Evolutionary conservation across 257 asterid genomes (phyloP).

Genomic region (Przewalskia tangutica): DNA sequence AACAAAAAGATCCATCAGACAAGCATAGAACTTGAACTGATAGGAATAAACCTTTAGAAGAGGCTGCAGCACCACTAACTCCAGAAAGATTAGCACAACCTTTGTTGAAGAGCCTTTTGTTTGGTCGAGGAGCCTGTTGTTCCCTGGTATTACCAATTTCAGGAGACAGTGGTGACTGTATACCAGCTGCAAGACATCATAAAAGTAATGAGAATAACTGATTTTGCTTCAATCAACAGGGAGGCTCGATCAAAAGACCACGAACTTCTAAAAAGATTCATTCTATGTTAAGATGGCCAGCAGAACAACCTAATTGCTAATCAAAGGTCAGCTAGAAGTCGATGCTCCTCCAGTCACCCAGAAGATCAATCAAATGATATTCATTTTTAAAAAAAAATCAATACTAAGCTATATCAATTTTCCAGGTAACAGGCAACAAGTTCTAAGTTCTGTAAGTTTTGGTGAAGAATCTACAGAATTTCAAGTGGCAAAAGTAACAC

Average conservation of each 20-base stretch:
- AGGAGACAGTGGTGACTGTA: background rate
- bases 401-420: background rate
- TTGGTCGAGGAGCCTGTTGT: background rate
- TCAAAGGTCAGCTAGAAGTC: background rate
- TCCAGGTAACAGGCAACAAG: background rate
- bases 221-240: background rate
- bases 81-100: slow-evolving; percentile 28
- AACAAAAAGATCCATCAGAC: slow-evolving; percentile 4
- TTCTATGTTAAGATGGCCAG: background rate
- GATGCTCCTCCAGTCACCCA: background rate
- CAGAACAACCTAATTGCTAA: background rate
- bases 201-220: background rate
- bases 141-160: background rate
- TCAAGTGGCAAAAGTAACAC: background rate
- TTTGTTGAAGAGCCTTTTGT: slow-evolving; percentile 13
- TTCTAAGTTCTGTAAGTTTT: background rate
- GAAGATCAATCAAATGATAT: background rate
- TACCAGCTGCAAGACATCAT: slow-evolving; percentile 1
- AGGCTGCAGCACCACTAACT: slow-evolving; percentile 25
- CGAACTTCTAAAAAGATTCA: background rate
- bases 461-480: background rate
- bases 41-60: slow-evolving; percentile 35
- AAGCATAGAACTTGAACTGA: slow-evolving; percentile 9
- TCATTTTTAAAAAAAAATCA: background rate
- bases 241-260: background rate